These are phyloP conservation scores for Tremella yokohamensis DNA, from an alignment of 768 basidiomycete species.

Conservation along the genomic window DNA sequence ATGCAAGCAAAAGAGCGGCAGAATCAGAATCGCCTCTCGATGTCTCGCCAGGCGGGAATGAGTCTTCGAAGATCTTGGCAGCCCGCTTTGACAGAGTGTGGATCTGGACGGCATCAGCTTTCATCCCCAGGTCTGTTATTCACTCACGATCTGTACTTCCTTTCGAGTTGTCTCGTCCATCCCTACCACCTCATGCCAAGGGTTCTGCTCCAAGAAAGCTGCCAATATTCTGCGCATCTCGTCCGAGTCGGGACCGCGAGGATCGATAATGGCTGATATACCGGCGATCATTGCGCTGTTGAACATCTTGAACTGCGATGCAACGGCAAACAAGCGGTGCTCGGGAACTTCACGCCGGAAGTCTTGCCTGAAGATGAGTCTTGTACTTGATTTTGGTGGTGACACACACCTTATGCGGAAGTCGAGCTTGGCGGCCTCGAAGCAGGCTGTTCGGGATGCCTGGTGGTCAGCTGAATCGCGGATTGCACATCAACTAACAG, in stretches of 20 bases:
- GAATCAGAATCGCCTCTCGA: constrained; percentile 39
- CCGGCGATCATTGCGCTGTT: constrained; percentile 51
- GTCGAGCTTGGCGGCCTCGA: constrained; percentile 86
- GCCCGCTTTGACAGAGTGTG: constrained; percentile 46
- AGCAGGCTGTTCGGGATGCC: constrained; percentile 78
- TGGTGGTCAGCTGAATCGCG: constrained; percentile 29
- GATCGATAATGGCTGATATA: constrained; percentile 50
- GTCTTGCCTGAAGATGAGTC: constrained; percentile 30
- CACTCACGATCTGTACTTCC: constrained; percentile 47
- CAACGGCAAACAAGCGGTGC: constrained; percentile 34
- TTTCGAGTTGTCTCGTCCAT: constrained; percentile 48
- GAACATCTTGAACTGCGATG: constrained; percentile 47
- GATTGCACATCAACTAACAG: constrained; percentile 64
- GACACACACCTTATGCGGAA: constrained; percentile 56
- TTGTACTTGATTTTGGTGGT: too few relatives aligned
- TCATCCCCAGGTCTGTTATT: neutral
- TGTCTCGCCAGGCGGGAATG: constrained; percentile 31
- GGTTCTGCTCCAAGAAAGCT: constrained; percentile 48
- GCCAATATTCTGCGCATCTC: constrained; percentile 48
- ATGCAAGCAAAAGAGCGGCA: constrained; percentile 39
- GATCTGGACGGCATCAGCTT: constrained; percentile 29
- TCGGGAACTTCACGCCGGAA: constrained; percentile 45
- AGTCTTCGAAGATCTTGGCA: constrained; percentile 42
- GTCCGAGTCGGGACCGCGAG: constrained; percentile 44
- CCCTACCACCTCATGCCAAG: constrained; percentile 32